Evolutionary conservation across 345 rosid species (phyloP), one percentile per base, ranked within the genome.

Genomic region (Chamaenerion angustifolium): DNA sequence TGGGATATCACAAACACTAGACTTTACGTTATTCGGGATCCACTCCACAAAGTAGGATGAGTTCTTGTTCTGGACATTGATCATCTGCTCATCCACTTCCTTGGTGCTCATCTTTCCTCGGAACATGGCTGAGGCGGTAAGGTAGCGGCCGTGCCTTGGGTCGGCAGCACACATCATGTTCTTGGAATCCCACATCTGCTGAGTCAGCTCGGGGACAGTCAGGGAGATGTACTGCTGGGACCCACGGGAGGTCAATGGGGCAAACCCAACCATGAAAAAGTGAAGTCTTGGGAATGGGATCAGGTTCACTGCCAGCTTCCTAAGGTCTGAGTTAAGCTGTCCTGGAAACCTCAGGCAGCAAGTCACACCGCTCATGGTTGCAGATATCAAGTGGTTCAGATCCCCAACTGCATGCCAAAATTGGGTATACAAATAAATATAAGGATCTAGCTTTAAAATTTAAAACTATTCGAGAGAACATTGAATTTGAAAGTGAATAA

Each of bases 161-260:
- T 88, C 97, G 35, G 97, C 97, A 11, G 97, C 97, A 21, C 97
- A 88, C 97, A 88, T 88, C 97, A 88, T 88, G 78, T 82, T 88
- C 81, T 88, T 88, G 35, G 97, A 63, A 70, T 85, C 97, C 97
- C 97, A 89, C 97, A 77, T 77, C 61, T 77, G 82, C 74, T 77
- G 82, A 49, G 82, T 72, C 54, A 72, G 66, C 69, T 72, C 77
- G 0, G 77, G 77, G 43, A 72, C 77, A 37, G 77, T 72, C 58
- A 72, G 77, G 66, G 77, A 68, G 58, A 72, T 65, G 65, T 72
- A 72, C 55, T 69, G 71, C 66, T 72, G 74, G 56, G 77, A 72
- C 1, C 77, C 77, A 56, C 71, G 77, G 46, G 77, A 72, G 15
- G 77, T 72, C 43, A 72, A 68, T 2, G 77, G 88, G 2, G 95